Percentiles rank a stretch among this genome's conserved stretches.
Conservation (phyloP, 192 early-diverging fungal species). For the Coemansia sp. region DNA sequence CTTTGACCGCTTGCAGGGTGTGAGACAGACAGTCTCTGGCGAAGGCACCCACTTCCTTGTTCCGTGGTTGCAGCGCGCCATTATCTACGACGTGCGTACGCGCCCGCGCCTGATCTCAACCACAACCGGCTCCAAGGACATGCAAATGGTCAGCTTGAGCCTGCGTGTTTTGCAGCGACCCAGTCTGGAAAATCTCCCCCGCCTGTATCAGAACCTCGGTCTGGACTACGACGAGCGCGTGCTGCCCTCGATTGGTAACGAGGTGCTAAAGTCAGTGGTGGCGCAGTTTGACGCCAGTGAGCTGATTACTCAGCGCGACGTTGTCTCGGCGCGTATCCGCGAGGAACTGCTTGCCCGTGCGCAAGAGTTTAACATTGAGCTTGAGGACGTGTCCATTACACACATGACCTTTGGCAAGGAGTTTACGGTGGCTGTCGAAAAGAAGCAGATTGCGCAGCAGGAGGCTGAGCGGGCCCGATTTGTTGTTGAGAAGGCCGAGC, state of each 20-base stretch:
- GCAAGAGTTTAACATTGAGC: conserved; percentile 88
- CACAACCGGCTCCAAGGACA: conserved; percentile 98
- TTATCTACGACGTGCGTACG: conserved; percentile 89
- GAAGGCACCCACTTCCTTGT: conserved; percentile 98
- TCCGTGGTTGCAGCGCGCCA: conserved; percentile 92
- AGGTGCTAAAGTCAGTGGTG: conserved; percentile 96
- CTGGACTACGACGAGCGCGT: conserved; percentile 97
- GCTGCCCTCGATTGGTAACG: conserved; percentile 96
- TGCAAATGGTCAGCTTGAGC: conserved; percentile 96
- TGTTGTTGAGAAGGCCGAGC: conserved; percentile 97
- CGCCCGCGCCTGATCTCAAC: conserved; percentile 96
- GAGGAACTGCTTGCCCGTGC: conserved; percentile 91
- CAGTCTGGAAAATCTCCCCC: conserved; percentile 65
- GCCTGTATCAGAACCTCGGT: conserved; percentile 87
- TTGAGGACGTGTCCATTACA: conserved; percentile 98
- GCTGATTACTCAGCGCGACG: conserved; percentile 96
- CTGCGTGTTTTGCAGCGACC: conserved; percentile 90
- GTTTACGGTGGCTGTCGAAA: conserved; percentile 97
- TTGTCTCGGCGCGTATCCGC: conserved; percentile 86
- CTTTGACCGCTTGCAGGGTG: conserved; percentile 92
- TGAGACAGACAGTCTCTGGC: conserved; percentile 68
- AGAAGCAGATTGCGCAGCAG: conserved; percentile 98
- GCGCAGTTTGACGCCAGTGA: conserved; percentile 98
- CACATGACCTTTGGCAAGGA: conserved; percentile 99
- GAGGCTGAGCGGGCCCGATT: conserved; percentile 98